These are phyloP conservation scores for Trichoderma aggressivum DNA, from an alignment of 2,329 filamentous ascomycete species.

Conservation along the genomic window DNA sequence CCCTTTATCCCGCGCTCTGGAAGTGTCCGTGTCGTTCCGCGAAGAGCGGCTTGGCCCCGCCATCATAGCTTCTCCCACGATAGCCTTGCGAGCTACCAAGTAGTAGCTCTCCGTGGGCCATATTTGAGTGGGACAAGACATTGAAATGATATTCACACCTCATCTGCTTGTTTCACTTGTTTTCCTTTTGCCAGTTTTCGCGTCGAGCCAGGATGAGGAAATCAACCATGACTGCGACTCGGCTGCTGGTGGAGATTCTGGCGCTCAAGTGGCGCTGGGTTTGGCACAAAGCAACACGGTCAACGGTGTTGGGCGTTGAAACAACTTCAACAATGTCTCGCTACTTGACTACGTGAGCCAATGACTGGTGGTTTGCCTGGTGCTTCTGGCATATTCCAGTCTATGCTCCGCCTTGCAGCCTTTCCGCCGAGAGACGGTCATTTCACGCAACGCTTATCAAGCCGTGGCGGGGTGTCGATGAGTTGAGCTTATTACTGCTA, in stretches of 20 bases:
- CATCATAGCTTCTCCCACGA: background rate
- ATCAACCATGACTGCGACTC: background rate
- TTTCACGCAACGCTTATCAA: background rate
- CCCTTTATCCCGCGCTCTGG: constrained; percentile 4
- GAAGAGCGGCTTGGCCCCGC: constrained; percentile 10
- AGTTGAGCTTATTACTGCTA: background rate
- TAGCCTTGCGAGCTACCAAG: constrained; percentile 9
- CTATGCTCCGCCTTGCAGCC: background rate
- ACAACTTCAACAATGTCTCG: constrained; percentile 15
- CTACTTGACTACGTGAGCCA: background rate
- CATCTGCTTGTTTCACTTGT: background rate
- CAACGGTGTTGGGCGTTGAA: background rate
- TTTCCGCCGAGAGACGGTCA: background rate
- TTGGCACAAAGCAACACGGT: background rate
- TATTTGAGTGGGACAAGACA: background rate
- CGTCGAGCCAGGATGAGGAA: background rate
- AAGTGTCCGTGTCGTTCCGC: constrained; percentile 11
- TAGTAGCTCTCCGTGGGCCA: background rate
- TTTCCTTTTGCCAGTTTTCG: background rate
- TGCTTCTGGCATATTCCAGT: background rate
- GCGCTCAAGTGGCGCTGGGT: constrained; percentile 11
- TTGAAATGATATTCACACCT: background rate
- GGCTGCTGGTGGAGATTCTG: background rate
- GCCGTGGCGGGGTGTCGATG: background rate
- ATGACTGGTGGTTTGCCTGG: background rate